Evolutionary conservation across 768 basidiomycete genomes (phyloP), one percentile per base, ranked within the genome.

Genomic region (Trametes meyenii): DNA sequence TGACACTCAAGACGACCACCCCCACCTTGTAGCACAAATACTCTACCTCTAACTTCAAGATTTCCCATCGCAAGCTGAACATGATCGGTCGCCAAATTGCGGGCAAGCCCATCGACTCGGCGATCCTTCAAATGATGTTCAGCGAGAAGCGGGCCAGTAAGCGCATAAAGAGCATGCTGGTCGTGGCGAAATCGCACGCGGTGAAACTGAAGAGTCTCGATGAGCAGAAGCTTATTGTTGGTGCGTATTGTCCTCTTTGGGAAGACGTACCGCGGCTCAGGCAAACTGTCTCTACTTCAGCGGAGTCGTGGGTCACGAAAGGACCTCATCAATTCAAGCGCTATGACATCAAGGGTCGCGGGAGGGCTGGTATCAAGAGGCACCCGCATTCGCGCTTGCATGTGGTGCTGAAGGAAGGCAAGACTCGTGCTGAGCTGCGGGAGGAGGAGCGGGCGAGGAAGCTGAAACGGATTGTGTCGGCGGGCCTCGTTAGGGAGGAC

Each of bases 71-170:
- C 58, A 99, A 98, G 74, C 80, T 99, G 58, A 96, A 96, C 74
- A 84, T 87, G 79, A 81, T 99, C 43, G 89, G 87, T 10, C 82
- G 85, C 33, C 93, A 97, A 73, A 90, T 99, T 64, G 82, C 92
- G 2, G 90, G 92, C 19, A 89, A 94, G 68, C 95, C 96, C 17
- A 89, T 98, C 61, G 96, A 98, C 76, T 86, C 89, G 66, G 96
- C 96, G 38, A 96, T 99, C 71, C 78, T 98, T 59, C 96, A 99
- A 69, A 96, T 98, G 92, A 85, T 90, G 72, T 98, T 97, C 74
- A 93, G 90, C 64, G 90, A 96, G 74, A 99, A 99, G 77, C 84
- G 93, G 23, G 93, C 90, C 14, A 88, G 92, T 65, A 82, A 79
- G 49, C 87, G 93, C 62, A 85, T 99, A 60, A 88, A 93, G 83